Conservation (phyloP, 352 stramenopile genomes). For the Globisporangium orthogonon region DNA sequence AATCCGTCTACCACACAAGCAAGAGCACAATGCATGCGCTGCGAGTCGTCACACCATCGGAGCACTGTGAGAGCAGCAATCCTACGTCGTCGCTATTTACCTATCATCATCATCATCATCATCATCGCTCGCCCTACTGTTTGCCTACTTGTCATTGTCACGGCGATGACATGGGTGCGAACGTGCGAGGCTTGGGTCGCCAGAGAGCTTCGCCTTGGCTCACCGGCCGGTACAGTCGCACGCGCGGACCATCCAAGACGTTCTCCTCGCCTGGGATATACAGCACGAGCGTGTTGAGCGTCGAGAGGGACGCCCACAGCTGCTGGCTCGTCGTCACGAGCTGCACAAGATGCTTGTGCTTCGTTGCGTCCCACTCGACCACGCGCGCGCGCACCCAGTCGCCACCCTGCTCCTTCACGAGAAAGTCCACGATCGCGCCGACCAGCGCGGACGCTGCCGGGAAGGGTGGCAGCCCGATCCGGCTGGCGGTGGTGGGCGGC, state of each 20-base stretch:
- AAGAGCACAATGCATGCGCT: not conserved
- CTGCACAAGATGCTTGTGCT: constrained; percentile 66
- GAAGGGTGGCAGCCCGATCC: constrained; percentile 47
- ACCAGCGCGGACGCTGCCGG: constrained; percentile 35
- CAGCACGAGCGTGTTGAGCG: constrained; percentile 60
- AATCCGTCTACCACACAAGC: too few species aligned
- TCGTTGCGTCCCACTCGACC: constrained; percentile 54
- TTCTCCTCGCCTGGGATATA: constrained; percentile 55
- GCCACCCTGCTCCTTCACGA: constrained; percentile 54
- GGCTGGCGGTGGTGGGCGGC: constrained; percentile 12
- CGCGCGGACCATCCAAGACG: constrained; percentile 41
- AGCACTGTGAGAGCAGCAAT: not conserved
- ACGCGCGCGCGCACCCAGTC: constrained; percentile 69
- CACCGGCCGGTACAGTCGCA: constrained; percentile 58
- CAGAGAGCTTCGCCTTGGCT: constrained; percentile 50
- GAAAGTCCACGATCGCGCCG: constrained; percentile 73
- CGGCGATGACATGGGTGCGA: constrained; percentile 19
- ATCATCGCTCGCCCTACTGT: not conserved
- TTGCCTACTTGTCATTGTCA: not conserved
- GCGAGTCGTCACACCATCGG: too few species aligned
- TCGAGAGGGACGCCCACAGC: constrained; percentile 46
- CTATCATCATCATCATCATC: not conserved
- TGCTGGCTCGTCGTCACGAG: constrained; percentile 50
- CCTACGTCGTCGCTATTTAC: not conserved
- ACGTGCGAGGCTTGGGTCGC: constrained; percentile 66